Evolutionary conservation across 2,329 filamentous ascomycete species (phyloP), one percentile per base, ranked within the genome.

Genomic region (Fusarium sp.): DNA sequence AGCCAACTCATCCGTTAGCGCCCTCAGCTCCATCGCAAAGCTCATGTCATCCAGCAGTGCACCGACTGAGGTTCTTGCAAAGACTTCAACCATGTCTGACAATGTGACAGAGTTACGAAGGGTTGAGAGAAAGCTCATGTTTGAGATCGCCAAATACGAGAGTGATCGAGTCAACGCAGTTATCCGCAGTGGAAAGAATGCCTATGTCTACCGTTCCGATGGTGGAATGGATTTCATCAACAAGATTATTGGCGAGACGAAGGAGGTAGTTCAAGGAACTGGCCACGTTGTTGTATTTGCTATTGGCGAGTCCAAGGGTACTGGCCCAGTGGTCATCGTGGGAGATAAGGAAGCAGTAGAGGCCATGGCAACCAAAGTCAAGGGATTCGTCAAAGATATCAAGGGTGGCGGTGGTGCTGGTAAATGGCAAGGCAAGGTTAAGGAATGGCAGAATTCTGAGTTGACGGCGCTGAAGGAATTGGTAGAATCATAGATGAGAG

Each of bases 361-460:
- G 3, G 57, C 18, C 0, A 65, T 79, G 54, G 74, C 67, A 0
- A 16, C 64, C 0, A 77, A 69, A 10, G 64, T 76, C 10, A 77
- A 79, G 24, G 64, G 64, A 0, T 52, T 68, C 1, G 37, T 79
- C 1, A 67, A 67, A 14, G 76, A 76, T 2, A 70, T 81, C 27
- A 82, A 79, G 45, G 80, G 80, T 0, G 79, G 79, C 0, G 80
- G 79, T 6, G 73, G 72, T 1, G 76, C 77, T 0, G 79, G 77
- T 1, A 82, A 79, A 57, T 81, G 80, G 80, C 80, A 81, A 24
- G 80, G 80, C 1, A 81, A 81, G 34, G 80, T 82, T 0, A 54
- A 64, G 3, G 71, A 75, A 5, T 81, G 80, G 80, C 71, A 73
- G 3, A 77, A 73, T 24, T 71, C 66, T 4, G 72, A 76, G 3